A percentile compares a stretch with the other conserved stretches of the same genome.
Evolutionary conservation across 164 flowering plant genomes (phyloP).

Genomic region (Magnolia officinalis): DNA sequence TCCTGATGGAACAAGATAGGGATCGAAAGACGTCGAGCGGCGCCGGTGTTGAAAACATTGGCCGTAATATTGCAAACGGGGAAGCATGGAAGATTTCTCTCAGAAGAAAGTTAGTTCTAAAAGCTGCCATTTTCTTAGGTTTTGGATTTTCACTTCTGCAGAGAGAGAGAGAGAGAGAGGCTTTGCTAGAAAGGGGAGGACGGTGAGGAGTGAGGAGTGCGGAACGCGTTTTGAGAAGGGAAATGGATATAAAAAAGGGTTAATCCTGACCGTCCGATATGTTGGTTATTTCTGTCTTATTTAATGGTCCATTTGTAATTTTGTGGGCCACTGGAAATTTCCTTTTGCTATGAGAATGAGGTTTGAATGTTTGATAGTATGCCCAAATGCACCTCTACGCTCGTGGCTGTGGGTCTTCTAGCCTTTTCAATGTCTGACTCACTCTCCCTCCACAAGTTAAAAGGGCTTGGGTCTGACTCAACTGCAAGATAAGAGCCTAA

Average conservation of each 20-base stretch:
- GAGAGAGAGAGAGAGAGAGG: background rate
- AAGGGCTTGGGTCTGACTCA: too few species aligned
- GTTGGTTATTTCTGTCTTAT: too few species aligned
- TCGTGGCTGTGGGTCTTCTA: too few species aligned
- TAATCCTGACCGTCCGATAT: background rate
- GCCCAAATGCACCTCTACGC: too few species aligned
- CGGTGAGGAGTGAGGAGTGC: background rate
- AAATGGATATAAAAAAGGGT: background rate
- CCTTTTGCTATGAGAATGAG: too few species aligned
- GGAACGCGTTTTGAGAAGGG: background rate
- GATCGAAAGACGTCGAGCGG: conserved; percentile 5
- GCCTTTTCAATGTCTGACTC: too few species aligned
- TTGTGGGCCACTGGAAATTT: too few species aligned
- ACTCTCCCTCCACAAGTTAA: too few species aligned
- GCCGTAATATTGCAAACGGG: background rate
- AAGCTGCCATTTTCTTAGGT: conserved; percentile 41
- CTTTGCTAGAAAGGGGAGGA: background rate
- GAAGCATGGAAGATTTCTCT: conserved; percentile 26
- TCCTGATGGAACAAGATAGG: conserved; percentile 19
- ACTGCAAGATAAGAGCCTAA: too few species aligned
- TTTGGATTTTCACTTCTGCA: background rate
- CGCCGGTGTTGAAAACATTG: conserved; percentile 11
- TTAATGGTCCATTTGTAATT: too few species aligned
- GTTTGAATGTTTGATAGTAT: too few species aligned
- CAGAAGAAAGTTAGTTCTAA: conserved; percentile 36